Evolutionary conservation across 2,329 filamentous ascomycete species (phyloP), one percentile per base, ranked within the genome.

Genomic region (Cadophora malorum): DNA sequence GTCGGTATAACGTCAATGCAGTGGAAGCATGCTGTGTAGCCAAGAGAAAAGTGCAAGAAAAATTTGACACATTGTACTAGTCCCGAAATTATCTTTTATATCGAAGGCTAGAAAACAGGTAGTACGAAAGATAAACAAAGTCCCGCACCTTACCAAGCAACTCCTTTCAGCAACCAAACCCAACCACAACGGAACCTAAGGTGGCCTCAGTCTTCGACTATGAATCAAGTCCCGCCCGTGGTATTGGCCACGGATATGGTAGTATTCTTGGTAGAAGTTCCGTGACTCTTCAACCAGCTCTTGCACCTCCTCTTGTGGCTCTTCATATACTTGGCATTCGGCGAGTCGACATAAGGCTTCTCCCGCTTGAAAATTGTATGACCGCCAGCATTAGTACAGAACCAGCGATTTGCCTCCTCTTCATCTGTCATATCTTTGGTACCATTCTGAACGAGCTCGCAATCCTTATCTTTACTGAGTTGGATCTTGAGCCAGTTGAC

Each of bases 401-500:
- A 66, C 65, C 65, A 66, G 23, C 50, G 58, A 58, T 66, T 66
- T 33, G 65, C 65, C 25, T 47, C 21, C 12, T 56, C 50, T 47
- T 66, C 65, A 10, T 56, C n/a, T 0, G 16, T 28, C 58, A 66
- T 63, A 25, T 23, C 23, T 25, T 45, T 41, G 16, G 59, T 66
- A 1, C 28, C 58, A 12, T 47, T 35, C n/a, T 50, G 12, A 4
- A 66, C 61, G 16, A 66, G n/a, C 21, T 49, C 65, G 38, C 65
- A 66, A 23, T 66, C 65, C 19, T 56, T 28, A 35, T 66, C 65
- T 21, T 35, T 45, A 35, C 65, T 53, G 16, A 38, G 50, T 25
- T 63, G 65, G 19, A 66, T 66, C 35, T 58, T 58, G 49, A 58
- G 38, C 35, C 38, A 52, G 19, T 47, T 35, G 10, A 50, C 21